phyloP scores from a whole-genome alignment of 805 yeast species.

The Tetrapisispora pingtungensis region DNA sequence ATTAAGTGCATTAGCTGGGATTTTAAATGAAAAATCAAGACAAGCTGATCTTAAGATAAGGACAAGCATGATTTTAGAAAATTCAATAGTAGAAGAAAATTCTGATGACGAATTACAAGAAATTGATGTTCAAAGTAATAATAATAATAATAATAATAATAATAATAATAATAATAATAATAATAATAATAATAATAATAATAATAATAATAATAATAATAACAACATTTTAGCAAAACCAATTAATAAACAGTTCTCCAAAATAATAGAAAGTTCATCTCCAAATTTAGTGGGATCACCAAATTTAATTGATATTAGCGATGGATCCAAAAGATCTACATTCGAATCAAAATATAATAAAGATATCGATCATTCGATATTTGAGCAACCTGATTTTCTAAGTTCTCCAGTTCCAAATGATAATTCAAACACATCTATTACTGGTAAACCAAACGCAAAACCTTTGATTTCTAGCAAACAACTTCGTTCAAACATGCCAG shows the following conservation, averaged over 20 bases:
- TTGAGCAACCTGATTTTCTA: constrained; percentile 24
- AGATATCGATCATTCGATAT: neutral
- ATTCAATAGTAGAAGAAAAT: constrained; percentile 15
- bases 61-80: constrained; percentile 8
- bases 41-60: constrained; percentile 21
- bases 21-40: constrained; percentile 31
- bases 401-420: constrained; percentile 18
- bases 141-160: too few species aligned
- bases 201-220: too few species aligned
- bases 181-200: too few species aligned
- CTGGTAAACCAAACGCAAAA: neutral
- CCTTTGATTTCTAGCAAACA: neutral
- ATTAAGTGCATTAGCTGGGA: constrained; percentile 33
- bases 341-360: constrained; percentile 4
- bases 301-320: constrained; percentile 31
- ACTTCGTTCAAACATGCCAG: neutral
- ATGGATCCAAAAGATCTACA: constrained; percentile 9
- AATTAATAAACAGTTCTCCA: neutral
- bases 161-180: too few species aligned
- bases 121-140: neutral
- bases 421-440: too few species aligned
- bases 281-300: constrained; percentile 19
- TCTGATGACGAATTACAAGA: constrained; percentile 13
- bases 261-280: neutral
- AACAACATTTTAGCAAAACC: too few species aligned